phyloP scores from a whole-genome alignment of 768 basidiomycete genomes.

The Ramaria rubella region DNA sequence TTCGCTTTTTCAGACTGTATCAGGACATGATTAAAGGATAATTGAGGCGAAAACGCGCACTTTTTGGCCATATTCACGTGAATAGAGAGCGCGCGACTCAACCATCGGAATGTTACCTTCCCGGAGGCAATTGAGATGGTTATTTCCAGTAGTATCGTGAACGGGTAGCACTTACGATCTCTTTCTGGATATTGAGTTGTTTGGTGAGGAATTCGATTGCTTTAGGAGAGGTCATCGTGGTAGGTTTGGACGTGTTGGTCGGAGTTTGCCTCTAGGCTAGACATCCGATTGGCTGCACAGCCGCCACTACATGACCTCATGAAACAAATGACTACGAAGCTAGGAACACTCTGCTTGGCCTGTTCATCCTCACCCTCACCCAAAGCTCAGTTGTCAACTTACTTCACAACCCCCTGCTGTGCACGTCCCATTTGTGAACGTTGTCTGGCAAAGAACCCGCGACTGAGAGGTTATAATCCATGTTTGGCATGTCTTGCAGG shows the following conservation, averaged over 20 bases:
- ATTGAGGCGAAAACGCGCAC: slow-evolving; percentile 32
- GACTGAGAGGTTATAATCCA: slow-evolving; percentile 62
- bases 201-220: slow-evolving; percentile 40
- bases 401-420: slow-evolving; percentile 61
- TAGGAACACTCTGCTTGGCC: slow-evolving; percentile 42
- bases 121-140: background rate
- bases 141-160: background rate
- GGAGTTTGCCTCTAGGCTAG: background rate
- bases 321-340: background rate
- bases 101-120: slow-evolving; percentile 73
- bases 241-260: background rate
- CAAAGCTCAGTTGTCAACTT: slow-evolving; percentile 11
- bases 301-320: too few species aligned
- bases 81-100: slow-evolving; percentile 63
- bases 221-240: slow-evolving; percentile 2
- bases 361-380: slow-evolving; percentile 56
- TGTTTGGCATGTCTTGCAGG: slow-evolving; percentile 65
- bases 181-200: slow-evolving; percentile 38
- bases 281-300: too few species aligned
- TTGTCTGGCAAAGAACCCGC: slow-evolving; percentile 54
- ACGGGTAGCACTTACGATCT: slow-evolving; percentile 29
- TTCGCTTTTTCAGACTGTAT: slow-evolving; percentile 38
- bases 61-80: slow-evolving; percentile 78
- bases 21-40: background rate
- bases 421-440: slow-evolving; percentile 52